Evolutionary conservation across 1,139 yeast species (phyloP).

Genomic region (Pichia sp.): DNA sequence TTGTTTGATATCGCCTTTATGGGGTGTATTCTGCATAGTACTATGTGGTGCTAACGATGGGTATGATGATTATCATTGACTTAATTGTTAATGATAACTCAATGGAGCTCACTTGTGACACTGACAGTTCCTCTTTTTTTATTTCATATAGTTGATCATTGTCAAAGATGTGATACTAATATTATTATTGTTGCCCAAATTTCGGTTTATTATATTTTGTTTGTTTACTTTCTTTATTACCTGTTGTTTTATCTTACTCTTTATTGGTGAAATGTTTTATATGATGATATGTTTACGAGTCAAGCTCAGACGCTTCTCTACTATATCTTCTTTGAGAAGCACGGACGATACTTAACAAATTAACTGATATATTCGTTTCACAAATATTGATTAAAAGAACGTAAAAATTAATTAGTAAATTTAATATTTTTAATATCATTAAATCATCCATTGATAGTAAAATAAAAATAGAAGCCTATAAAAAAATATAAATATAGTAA

Average conservation of each 20-base stretch:
- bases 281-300: conserved; percentile 21
- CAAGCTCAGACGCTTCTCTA: conserved; percentile 24
- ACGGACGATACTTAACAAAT: conserved; percentile 19
- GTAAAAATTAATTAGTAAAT: too few relatives aligned
- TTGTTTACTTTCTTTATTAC: background rate
- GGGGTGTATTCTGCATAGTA: conserved; percentile 21
- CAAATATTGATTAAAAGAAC: too few relatives aligned
- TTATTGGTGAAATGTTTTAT: background rate
- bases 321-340: conserved; percentile 18
- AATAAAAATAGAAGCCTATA: too few relatives aligned
- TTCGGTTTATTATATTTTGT: background rate
- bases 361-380: too few relatives aligned
- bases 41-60: conserved; percentile 19
- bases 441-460: too few relatives aligned
- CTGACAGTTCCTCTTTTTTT: conserved; percentile 11
- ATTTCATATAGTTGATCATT: conserved; percentile 15
- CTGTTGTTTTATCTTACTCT: conserved; percentile 2
- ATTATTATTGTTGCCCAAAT: too few relatives aligned
- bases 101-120: conserved; percentile 25
- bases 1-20: conserved; percentile 12
- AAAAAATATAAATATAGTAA: too few relatives aligned
- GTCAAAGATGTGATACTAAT: conserved; percentile 19
- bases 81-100: conserved; percentile 18
- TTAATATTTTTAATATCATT: too few relatives aligned
- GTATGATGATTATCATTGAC: conserved; percentile 21